Base-by-base conservation (phyloP, 306 rosid genomes). In the Fagus crenata region DNA sequence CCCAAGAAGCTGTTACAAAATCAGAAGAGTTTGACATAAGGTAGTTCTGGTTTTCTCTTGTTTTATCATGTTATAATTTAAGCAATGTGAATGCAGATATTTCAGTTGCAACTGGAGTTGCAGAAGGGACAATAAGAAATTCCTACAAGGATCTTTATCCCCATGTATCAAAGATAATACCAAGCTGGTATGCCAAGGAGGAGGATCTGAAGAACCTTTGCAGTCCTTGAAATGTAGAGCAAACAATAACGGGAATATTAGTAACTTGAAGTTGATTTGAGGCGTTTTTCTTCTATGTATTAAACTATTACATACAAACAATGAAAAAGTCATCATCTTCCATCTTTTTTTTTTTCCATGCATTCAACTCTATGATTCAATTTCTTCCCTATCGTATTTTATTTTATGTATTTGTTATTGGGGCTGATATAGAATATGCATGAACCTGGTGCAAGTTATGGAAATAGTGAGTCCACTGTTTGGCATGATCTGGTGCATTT, bases 71-170 rank as follows among this genome's bases (percentile, higher is more conserved):
- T 65, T 39, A 14, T 9, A 61, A 35, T 67, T 8, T 35, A 65
- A 14, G 1, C 0, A 37, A 65, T 3, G 49, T 7, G 31, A 15
- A 69, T 83, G 87, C 96, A 95, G 99, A 92, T 80, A 95, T 95
- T 67, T 92, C 99, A 51, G 54, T 90, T 12, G 99, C 96, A n/a
- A 90, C 97, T 2, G 99, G 99, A 76, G 97, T 95, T 39, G 99
- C 99, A 17, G 99, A 95, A 89, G 99, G 97, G 72, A 92, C 99
- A 59, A 95, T 95, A 72, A 88, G 96, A 82, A 95, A 92, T 81
- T 92, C 97, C 9, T 90, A 92, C 81, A 92, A 92, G 84, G 97
- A 95, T 82, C 96, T 95, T 4, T 83, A 90, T 63, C 97, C 93
- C 4, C 92, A 92, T 78, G 97, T 92, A 61, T n/a, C n/a, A n/a